Base-by-base conservation (phyloP, 257 asterid species). In the Solanum medicagineum region DNA sequence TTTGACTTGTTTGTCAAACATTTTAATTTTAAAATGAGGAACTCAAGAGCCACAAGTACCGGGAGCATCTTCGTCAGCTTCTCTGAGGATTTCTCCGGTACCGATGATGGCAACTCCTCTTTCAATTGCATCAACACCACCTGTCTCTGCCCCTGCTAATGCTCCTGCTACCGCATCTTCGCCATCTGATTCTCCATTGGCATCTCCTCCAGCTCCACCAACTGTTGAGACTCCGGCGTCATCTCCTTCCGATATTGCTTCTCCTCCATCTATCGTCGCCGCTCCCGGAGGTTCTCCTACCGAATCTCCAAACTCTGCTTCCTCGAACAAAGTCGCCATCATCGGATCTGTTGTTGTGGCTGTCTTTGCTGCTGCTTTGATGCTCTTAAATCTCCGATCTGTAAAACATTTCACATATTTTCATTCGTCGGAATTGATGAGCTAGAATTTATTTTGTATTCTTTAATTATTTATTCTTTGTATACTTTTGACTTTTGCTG, bases 311-410 rank as follows among this genome's bases (percentile, higher is more conserved):
- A 91, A 73, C 68, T 89, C 87, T 44, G 92, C 92, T 20, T 26
- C 90, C 4, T 87, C 88, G 66, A 91, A 90, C 91, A 79, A 90
- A 87, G 80, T 91, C 54, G 87, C 91, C 4, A 10, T 90, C 53
- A 90, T 90, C 53, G 95, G 95, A 90, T 90, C 93, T 75, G 90
- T 88, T 26, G 92, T 85, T 29, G 80, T 70, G 29, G 92, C 84
- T 66, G 14, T 91, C 82, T 22, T 90, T 36, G 88, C 87, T 84
- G 90, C 91, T 54, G 90, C 92, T 22, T 32, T 90, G 68, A 59
- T 90, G 89, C 70, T 91, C 51, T n/a, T 92, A 89, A 88, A 88
- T 84, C 84, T 89, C 1, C 22, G 20, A 74, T 74, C 57, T n/a
- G 40, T 74, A n/a, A 11, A 24, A 74, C n/a, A 12, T 45, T 69